Percentiles rank a stretch among this genome's conserved stretches.
These are phyloP conservation scores for Sporothrix schenckii DNA, from an alignment of 2,329 filamentous ascomycete genomes.

Conservation along the genomic window DNA sequence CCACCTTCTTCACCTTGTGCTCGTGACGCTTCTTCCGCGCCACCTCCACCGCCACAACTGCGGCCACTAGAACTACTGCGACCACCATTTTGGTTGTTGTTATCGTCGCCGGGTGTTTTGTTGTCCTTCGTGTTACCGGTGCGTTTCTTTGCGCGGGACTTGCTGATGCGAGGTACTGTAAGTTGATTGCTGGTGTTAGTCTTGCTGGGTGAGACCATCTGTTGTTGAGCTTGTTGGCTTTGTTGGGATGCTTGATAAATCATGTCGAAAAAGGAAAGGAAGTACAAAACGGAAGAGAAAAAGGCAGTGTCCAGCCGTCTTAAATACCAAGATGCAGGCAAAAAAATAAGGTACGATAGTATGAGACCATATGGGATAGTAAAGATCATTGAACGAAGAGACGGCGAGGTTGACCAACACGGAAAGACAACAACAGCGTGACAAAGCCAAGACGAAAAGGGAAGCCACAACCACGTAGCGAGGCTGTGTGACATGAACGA, in stretches of 20 bases:
- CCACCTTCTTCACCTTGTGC: slow-evolving; percentile 22
- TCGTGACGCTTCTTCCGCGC: slow-evolving; percentile 17
- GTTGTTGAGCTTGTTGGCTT: slow-evolving; percentile 16
- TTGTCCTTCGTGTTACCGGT: neutral
- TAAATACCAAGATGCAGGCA: slow-evolving; percentile 14
- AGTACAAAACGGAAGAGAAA: neutral
- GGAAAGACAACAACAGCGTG: slow-evolving; percentile 10
- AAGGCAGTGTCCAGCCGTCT: slow-evolving; percentile 12
- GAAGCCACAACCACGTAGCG: slow-evolving; percentile 11
- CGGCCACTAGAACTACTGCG: slow-evolving; percentile 9
- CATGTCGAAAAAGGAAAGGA: slow-evolving; percentile 11
- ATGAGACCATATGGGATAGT: neutral
- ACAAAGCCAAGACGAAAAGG: slow-evolving; percentile 11
- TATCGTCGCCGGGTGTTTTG: neutral
- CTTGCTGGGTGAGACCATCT: slow-evolving; percentile 6
- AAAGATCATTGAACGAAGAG: neutral
- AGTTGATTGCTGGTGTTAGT: slow-evolving; percentile 28
- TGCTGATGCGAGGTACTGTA: slow-evolving; percentile 27
- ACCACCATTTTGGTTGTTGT: slow-evolving; percentile 13
- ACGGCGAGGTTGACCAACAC: neutral
- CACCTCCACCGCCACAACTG: slow-evolving; percentile 25
- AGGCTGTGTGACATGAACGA: slow-evolving; percentile 17
- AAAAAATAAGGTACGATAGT: neutral
- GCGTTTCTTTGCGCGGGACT: slow-evolving; percentile 14
- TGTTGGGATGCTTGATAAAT: slow-evolving; percentile 16